These are phyloP conservation scores for Xylariales sp. DNA, from an alignment of 2,329 filamentous ascomycete species.

Conservation along the genomic window DNA sequence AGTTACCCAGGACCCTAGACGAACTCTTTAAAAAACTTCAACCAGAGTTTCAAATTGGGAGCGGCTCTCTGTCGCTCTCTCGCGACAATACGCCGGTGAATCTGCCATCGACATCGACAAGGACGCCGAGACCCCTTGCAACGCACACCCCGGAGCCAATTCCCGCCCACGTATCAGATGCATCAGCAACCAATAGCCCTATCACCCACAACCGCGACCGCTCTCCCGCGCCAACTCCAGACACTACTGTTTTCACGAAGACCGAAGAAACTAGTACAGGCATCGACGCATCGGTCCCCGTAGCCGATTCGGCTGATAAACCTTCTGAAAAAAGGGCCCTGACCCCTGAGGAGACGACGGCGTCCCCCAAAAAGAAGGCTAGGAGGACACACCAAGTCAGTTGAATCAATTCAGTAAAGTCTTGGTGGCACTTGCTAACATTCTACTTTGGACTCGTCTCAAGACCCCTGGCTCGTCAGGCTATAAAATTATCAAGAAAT, in stretches of 20 bases:
- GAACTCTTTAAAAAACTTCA: slow-evolving; percentile 19
- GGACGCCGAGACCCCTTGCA: not conserved
- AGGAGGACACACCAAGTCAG: slow-evolving; percentile 26
- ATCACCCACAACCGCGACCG: not conserved
- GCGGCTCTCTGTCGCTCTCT: not conserved
- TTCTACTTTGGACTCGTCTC: not conserved
- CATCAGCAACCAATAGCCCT: not conserved
- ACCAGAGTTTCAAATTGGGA: slow-evolving; percentile 14
- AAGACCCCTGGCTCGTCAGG: too few relatives aligned
- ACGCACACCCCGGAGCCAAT: not conserved
- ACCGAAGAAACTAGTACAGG: not conserved
- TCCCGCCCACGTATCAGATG: not conserved
- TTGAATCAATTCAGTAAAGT: not conserved
- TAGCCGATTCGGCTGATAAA: not conserved
- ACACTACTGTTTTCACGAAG: not conserved
- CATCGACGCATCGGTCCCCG: not conserved
- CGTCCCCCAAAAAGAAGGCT: slow-evolving; percentile 18
- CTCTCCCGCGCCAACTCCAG: slow-evolving; percentile 3
- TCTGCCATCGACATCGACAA: not conserved
- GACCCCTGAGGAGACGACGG: not conserved
- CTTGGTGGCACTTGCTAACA: not conserved
- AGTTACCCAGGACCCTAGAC: slow-evolving; percentile 25
- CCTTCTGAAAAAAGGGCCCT: slow-evolving; percentile 18
- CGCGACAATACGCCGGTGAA: not conserved
- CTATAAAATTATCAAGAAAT: slow-evolving; percentile 13